These are phyloP conservation scores for Fusarium sp. DNA, from an alignment of 2,329 filamentous ascomycete genomes.

Conservation along the genomic window DNA sequence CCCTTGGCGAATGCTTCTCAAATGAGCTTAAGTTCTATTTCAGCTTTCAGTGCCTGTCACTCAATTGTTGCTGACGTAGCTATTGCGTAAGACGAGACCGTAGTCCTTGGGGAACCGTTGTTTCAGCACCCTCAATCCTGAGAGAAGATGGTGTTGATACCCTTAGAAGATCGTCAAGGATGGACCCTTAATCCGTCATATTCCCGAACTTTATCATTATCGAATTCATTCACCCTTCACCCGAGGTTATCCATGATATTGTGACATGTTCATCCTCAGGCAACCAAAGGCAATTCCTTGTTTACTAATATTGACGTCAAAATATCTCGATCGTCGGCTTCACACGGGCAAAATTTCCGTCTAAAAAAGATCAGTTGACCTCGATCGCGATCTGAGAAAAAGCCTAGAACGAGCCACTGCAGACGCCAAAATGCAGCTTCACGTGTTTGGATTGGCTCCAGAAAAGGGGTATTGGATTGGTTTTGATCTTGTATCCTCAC, in stretches of 20 bases:
- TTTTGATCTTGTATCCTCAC: constrained; percentile 13
- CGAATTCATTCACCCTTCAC: background rate
- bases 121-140: background rate
- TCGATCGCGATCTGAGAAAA: constrained; percentile 36
- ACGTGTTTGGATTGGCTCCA: constrained; percentile 32
- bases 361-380: constrained; percentile 28
- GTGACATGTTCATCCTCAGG: constrained; percentile 4
- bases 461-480: constrained; percentile 15
- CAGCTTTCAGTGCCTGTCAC: background rate
- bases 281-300: constrained; percentile 20
- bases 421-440: constrained; percentile 26
- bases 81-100: background rate
- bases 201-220: constrained; percentile 9
- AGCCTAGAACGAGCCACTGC: constrained; percentile 27
- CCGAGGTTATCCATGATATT: background rate
- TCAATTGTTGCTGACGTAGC: background rate
- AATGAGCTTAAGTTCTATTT: background rate
- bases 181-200: constrained; percentile 32
- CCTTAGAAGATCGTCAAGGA: constrained; percentile 21
- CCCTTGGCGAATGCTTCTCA: background rate
- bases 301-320: constrained; percentile 30
- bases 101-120: constrained; percentile 10
- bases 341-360: constrained; percentile 13
- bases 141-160: constrained; percentile 34
- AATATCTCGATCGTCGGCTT: constrained; percentile 36